These are phyloP conservation scores for Melanopsichium pennsylvanicum DNA, from an alignment of 1,284 basidiomycete species.

Conservation along the genomic window DNA sequence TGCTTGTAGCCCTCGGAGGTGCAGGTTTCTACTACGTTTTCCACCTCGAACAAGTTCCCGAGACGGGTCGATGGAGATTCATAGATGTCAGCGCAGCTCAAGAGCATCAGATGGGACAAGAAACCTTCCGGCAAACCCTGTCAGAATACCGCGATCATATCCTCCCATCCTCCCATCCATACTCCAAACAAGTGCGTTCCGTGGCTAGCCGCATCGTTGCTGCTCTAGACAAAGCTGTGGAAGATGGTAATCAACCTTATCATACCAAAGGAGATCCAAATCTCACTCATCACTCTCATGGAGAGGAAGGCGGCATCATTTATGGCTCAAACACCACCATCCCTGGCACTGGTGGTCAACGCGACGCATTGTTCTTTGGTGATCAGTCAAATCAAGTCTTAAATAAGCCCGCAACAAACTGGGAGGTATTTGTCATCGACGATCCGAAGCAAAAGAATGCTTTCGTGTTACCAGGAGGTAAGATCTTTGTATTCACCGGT, in stretches of 20 bases:
- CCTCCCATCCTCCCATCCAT: constrained; percentile 76
- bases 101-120: constrained; percentile 66
- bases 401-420: constrained; percentile 62
- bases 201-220: constrained; percentile 79
- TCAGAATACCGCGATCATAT: constrained; percentile 72
- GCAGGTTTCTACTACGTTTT: constrained; percentile 57
- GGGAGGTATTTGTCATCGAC: constrained; percentile 83
- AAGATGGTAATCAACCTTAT: constrained; percentile 66
- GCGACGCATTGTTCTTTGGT: constrained; percentile 9
- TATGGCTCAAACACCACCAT: constrained; percentile 23
- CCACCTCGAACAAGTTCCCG: constrained; percentile 61
- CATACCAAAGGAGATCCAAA: constrained; percentile 37
- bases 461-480: constrained; percentile 76
- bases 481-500: constrained; percentile 85
- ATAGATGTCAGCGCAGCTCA: constrained; percentile 55
- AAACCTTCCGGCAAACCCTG: constrained; percentile 71
- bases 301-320: constrained; percentile 33
- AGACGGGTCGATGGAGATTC: constrained; percentile 62
- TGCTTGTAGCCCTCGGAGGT: constrained; percentile 44
- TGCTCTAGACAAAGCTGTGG: constrained; percentile 70
- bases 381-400: background rate
- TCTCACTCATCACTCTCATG: constrained; percentile 33
- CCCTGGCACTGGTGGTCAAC: background rate
- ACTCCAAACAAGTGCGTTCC: constrained; percentile 70
- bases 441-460: constrained; percentile 78